A percentile compares a stretch with the other conserved stretches of the same genome.
Conservation (phyloP, 805 yeast genomes). For the Kluyveromyces dobzhanskii region DNA sequence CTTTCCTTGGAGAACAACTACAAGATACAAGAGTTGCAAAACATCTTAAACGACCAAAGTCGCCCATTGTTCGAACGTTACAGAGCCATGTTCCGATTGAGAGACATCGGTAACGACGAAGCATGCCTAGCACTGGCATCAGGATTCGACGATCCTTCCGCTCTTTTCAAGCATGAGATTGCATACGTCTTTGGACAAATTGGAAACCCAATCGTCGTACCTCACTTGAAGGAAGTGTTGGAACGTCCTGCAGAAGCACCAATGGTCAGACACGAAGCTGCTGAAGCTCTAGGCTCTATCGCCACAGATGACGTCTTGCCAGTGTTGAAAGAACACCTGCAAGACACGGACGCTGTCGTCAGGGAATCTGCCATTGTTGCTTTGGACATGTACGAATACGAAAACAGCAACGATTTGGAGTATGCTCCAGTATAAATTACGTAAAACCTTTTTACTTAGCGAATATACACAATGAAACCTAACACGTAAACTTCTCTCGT, state of each 20-base stretch:
- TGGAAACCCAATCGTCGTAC: slow-evolving; percentile 88
- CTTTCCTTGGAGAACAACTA: slow-evolving; percentile 56
- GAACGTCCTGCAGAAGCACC: slow-evolving; percentile 78
- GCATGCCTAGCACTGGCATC: slow-evolving; percentile 87
- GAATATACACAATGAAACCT: too few relatives aligned
- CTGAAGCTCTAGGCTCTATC: slow-evolving; percentile 95
- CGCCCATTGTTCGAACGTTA: slow-evolving; percentile 86
- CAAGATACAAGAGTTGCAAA: slow-evolving; percentile 57
- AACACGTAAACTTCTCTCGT: too few relatives aligned
- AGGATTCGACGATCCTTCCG: slow-evolving; percentile 85
- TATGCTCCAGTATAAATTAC: slow-evolving; percentile 37
- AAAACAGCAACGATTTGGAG: slow-evolving; percentile 74
- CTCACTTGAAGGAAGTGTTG: slow-evolving; percentile 75
- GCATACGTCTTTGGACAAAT: slow-evolving; percentile 98
- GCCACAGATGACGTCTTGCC: slow-evolving; percentile 95
- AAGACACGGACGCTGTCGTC: slow-evolving; percentile 82
- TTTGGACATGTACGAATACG: slow-evolving; percentile 95
- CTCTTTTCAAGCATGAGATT: slow-evolving; percentile 93
- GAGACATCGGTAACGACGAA: slow-evolving; percentile 90
- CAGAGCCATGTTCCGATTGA: slow-evolving; percentile 95
- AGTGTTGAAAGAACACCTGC: slow-evolving; percentile 66
- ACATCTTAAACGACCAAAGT: slow-evolving; percentile 63
- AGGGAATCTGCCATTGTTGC: slow-evolving; percentile 97
- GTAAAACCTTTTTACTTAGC: too few relatives aligned
- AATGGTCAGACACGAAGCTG: slow-evolving; percentile 99